phyloP scores from a whole-genome alignment of 768 basidiomycete species.

The Tricholoma hemisulphureum region DNA sequence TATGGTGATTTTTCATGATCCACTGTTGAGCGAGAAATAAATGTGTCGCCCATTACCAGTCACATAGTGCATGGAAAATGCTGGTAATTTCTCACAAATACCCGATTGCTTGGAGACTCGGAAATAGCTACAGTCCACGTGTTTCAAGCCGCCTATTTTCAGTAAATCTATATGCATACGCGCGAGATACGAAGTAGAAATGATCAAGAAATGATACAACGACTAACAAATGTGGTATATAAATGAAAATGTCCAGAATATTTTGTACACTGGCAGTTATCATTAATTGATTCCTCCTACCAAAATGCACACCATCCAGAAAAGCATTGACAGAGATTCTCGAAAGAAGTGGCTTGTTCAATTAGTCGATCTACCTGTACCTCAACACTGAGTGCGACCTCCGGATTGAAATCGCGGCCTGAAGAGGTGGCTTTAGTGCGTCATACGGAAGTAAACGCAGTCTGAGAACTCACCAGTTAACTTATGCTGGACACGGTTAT shows the following conservation, averaged over 20 bases:
- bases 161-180: too few relatives aligned
- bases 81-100: too few relatives aligned
- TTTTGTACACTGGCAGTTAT: too few relatives aligned
- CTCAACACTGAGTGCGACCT: conserved; percentile 66
- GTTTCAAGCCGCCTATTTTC: too few relatives aligned
- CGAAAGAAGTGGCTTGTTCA: conserved; percentile 86
- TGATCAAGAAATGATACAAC: conserved; percentile 5
- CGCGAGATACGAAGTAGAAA: too few relatives aligned
- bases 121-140: too few relatives aligned
- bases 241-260: conserved; percentile 8
- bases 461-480: conserved; percentile 64
- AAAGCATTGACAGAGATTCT: conserved; percentile 96
- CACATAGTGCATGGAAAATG: too few relatives aligned
- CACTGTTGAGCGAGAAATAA: too few relatives aligned
- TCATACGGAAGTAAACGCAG: not conserved
- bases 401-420: conserved; percentile 94
- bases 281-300: conserved; percentile 37
- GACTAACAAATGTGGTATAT: conserved; percentile 11
- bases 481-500: conserved; percentile 93
- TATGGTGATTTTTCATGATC: too few relatives aligned
- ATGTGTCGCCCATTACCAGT: too few relatives aligned
- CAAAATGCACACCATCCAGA: conserved; percentile 93
- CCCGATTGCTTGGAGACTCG: too few relatives aligned
- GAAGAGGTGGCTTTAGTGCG: not conserved
- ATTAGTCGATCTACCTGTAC: conserved; percentile 93